Evolutionary conservation across 495 filamentous ascomycete genomes (phyloP).

Genomic region (Choiromyces venosus): DNA sequence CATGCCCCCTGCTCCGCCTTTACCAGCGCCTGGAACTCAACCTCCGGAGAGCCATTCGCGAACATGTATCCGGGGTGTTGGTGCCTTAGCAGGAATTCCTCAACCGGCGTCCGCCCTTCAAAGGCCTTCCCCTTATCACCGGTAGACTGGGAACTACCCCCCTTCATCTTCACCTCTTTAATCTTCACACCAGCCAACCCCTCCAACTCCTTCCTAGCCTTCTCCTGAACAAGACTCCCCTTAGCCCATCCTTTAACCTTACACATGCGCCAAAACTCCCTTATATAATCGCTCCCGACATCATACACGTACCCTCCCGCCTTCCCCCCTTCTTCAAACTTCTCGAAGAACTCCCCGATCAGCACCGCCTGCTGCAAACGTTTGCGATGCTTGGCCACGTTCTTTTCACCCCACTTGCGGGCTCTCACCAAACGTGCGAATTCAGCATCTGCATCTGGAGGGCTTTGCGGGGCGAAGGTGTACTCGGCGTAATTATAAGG

Average conservation of each 20-base stretch:
- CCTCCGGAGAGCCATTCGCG: too few relatives aligned
- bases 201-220: background rate
- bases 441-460: background rate
- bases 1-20: too few relatives aligned
- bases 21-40: too few relatives aligned
- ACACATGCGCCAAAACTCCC: background rate
- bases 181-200: background rate
- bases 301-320: background rate
- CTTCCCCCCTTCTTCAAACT: background rate
- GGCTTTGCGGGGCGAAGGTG: background rate
- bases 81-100: too few relatives aligned
- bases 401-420: background rate
- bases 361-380: background rate
- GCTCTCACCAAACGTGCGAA: background rate
- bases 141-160: too few relatives aligned
- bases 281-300: background rate
- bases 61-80: too few relatives aligned
- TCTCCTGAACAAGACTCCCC: background rate
- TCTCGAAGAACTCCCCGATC: background rate
- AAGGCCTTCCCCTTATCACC: too few relatives aligned
- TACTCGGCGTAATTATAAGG: background rate
- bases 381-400: background rate
- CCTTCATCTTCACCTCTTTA: too few relatives aligned
- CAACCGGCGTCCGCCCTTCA: too few relatives aligned
- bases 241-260: background rate